Percentiles rank a stretch among this genome's conserved stretches.
Evolutionary conservation across 495 filamentous ascomycete genomes (phyloP).

Genomic region (Aspergillus heteromorphus): DNA sequence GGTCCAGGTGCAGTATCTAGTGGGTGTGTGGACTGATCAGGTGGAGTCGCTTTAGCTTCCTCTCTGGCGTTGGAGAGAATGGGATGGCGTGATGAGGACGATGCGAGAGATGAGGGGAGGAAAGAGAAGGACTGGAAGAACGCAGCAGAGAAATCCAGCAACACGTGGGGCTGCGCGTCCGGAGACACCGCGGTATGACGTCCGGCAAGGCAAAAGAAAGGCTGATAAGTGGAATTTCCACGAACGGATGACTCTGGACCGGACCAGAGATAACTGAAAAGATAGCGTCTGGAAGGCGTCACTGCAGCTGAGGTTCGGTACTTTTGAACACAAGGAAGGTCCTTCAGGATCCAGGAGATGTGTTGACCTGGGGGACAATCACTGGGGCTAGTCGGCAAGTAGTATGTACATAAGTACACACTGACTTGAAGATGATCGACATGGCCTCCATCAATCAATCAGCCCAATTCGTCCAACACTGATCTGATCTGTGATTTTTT

Average conservation of each 20-base stretch:
- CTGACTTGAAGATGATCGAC: slow-evolving; percentile 1
- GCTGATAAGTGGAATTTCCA: slow-evolving; percentile 8
- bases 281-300: no score
- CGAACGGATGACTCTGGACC: slow-evolving; percentile 9
- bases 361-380: not conserved
- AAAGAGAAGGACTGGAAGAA: not conserved
- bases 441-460: not conserved
- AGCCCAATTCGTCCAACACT: not conserved
- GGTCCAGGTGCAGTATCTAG: not conserved
- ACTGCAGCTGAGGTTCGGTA: not conserved
- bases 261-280: not conserved
- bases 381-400: not conserved
- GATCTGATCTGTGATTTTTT: not conserved
- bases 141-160: slow-evolving; percentile 4
- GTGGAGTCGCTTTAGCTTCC: not conserved
- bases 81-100: slow-evolving; percentile 6
- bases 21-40: slow-evolving; percentile 1
- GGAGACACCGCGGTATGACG: slow-evolving; percentile 23
- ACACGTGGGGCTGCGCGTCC: slow-evolving; percentile 22
- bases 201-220: slow-evolving; percentile 8
- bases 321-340: not conserved
- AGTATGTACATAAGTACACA: not conserved
- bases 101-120: slow-evolving; percentile 1
- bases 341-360: not conserved
- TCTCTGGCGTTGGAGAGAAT: not conserved